These are phyloP conservation scores for Lodderomyces pseudojiufengensis DNA, from an alignment of 1,139 yeast species.

Conservation along the genomic window DNA sequence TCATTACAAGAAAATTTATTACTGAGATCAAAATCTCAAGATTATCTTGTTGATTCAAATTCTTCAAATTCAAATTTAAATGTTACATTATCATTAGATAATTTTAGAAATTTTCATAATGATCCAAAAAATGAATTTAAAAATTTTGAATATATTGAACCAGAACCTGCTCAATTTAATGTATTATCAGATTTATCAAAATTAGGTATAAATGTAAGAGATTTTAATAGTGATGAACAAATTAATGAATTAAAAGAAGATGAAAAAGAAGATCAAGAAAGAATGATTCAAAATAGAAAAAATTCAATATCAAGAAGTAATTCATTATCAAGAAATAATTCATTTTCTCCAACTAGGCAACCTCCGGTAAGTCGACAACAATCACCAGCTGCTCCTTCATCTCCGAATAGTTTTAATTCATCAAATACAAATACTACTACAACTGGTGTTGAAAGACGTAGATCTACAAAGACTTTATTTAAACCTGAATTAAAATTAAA, in stretches of 20 bases:
- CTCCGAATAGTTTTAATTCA: neutral
- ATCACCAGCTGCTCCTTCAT: no score
- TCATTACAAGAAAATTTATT: conserved; percentile 43
- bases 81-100: conserved; percentile 21
- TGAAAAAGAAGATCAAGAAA: conserved; percentile 4
- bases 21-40: conserved; percentile 37
- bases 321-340: conserved; percentile 1
- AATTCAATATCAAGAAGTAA: no score
- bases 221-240: conserved; percentile 23
- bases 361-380: no score
- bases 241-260: conserved; percentile 18
- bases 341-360: neutral
- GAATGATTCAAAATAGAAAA: conserved; percentile 1
- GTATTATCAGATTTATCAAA: conserved; percentile 26
- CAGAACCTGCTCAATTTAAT: conserved; percentile 35
- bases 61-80: conserved; percentile 14
- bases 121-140: conserved; percentile 10
- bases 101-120: conserved; percentile 26
- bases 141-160: conserved; percentile 29
- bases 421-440: neutral
- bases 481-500: conserved; percentile 25
- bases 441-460: conserved; percentile 14
- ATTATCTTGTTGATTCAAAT: conserved; percentile 18
- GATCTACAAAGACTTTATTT: conserved; percentile 36
- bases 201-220: conserved; percentile 28